Conservation (phyloP, 2,329 filamentous ascomycete species). For the Furcasterigmium furcatum region DNA sequence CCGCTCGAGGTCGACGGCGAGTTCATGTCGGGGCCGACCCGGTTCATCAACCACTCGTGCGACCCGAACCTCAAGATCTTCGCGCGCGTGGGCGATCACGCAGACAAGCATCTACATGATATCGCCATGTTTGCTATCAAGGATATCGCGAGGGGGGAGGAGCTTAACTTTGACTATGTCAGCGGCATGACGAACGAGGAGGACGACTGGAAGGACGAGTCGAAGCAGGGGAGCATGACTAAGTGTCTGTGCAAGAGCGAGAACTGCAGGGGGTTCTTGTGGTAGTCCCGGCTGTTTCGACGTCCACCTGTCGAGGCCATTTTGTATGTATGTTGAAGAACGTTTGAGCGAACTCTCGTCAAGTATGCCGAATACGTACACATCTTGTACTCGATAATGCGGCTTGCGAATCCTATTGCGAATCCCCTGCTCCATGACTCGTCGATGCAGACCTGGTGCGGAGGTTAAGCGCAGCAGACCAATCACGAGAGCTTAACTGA, state of each 20-base stretch:
- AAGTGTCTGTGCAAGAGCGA: constrained; percentile 59
- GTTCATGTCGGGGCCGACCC: constrained; percentile 72
- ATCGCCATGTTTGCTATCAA: constrained; percentile 71
- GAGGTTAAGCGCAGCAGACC: too few species aligned
- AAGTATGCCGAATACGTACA: too few species aligned
- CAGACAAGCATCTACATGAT: constrained; percentile 72
- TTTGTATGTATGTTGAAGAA: too few species aligned
- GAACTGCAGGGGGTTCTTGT: constrained; percentile 68
- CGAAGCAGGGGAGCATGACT: constrained; percentile 49
- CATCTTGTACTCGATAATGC: too few species aligned
- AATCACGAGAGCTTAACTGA: not conserved
- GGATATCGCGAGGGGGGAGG: constrained; percentile 62
- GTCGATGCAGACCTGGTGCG: not conserved
- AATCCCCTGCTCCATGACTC: too few species aligned
- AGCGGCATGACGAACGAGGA: constrained; percentile 55
- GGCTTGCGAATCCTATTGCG: too few species aligned
- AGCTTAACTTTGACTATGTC: constrained; percentile 79
- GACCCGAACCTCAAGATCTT: constrained; percentile 78
- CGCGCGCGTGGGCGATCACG: constrained; percentile 73
- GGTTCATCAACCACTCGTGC: constrained; percentile 83
- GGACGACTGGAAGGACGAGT: constrained; percentile 45
- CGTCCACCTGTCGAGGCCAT: too few species aligned
- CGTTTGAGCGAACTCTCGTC: too few species aligned
- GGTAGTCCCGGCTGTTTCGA: too few species aligned
- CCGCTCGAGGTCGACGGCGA: constrained; percentile 67